phyloP scores from a whole-genome alignment of 306 rosid species.

The Phaseolus lunatus region DNA sequence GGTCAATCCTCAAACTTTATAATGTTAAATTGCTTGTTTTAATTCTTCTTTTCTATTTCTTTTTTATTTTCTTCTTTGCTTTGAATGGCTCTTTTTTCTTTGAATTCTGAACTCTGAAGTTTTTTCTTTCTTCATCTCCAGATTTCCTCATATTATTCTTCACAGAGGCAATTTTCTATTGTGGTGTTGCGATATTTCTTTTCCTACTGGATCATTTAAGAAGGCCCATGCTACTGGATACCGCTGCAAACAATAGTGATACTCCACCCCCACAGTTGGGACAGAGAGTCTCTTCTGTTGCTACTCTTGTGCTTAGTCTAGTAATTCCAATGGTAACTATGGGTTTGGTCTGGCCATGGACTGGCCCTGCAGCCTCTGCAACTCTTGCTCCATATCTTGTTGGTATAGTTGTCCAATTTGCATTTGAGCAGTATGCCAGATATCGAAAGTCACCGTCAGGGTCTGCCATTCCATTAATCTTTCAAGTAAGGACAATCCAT shows the following conservation, averaged over 20 bases:
- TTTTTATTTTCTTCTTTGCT: not conserved
- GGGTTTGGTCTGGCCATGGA: conserved; percentile 99
- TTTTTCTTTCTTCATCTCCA: conserved; percentile 51
- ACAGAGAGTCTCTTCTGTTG: conserved; percentile 80
- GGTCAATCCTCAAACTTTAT: conserved; percentile 12
- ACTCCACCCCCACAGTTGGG: conserved; percentile 64
- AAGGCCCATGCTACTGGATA: conserved; percentile 60
- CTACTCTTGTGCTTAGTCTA: conserved; percentile 85
- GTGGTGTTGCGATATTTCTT: conserved; percentile 88
- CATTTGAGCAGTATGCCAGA: conserved; percentile 96
- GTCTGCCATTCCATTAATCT: conserved; percentile 93
- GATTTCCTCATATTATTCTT: conserved; percentile 98
- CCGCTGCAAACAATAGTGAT: conserved; percentile 43
- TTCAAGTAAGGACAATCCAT: conserved; percentile 68
- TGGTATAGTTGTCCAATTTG: conserved; percentile 94
- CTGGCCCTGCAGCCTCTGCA: conserved; percentile 99
- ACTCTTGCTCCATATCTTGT: conserved; percentile 97
- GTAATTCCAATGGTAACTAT: conserved; percentile 97
- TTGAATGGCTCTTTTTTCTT: conserved; percentile 34
- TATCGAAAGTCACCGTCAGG: conserved; percentile 82
- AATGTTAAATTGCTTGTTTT: conserved; percentile 35
- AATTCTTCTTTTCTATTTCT: not conserved
- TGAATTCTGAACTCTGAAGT: conserved; percentile 42
- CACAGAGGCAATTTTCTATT: conserved; percentile 95
- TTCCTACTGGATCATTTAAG: conserved; percentile 67